Evolutionary conservation across 169 alveolate species (phyloP), one percentile per base, ranked within the genome.

Genomic region (Babesia sp.): DNA sequence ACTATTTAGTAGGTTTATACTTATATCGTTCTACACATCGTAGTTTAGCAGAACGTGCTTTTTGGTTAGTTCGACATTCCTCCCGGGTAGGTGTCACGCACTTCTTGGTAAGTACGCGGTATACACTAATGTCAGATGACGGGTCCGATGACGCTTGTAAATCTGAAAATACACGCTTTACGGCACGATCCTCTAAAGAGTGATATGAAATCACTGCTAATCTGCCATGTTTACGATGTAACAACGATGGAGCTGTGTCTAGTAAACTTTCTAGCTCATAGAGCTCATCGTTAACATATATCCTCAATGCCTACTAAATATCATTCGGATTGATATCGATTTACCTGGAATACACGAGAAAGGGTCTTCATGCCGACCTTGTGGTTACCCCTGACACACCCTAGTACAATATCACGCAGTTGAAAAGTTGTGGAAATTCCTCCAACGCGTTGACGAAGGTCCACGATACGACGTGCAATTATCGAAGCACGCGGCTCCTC

Each of bases 221-320:
- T 3, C 87, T 46, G 45, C 85, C 87, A 29, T 74, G 51, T n/a
- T 54, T 66, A 33, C 54, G 45, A 20, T 72, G 64, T 44, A 90
- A 71, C 57, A 90, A 58, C 33, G 72, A 66, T 42, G 88, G 90
- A 16, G 84, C 63, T 29, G 71, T 29, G 20, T 78, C 58, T 76
- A 90, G 60, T 24, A 90, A 57, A 29, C 70, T 56, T 37, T 63
- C 64, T 53, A 90, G 78, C 37, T 86, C 89, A 29, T 70, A 28
- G 24, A 90, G 59, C 59, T 90, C 93, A 59, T 85, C 90, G 73
- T 90, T 90, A 50, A 90, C 78, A 44, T 85, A 75, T 12, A 90
- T 90, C 56, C 93, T 48, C 50, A 90, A 74, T 6, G 92, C 78
- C 87, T 90, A 50, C 0, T 46, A n/a, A 37, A n/a, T 14, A 18